Base-by-base conservation (phyloP, 2,329 filamentous ascomycete species). In the Aspergillus ochraceoroseus region DNA sequence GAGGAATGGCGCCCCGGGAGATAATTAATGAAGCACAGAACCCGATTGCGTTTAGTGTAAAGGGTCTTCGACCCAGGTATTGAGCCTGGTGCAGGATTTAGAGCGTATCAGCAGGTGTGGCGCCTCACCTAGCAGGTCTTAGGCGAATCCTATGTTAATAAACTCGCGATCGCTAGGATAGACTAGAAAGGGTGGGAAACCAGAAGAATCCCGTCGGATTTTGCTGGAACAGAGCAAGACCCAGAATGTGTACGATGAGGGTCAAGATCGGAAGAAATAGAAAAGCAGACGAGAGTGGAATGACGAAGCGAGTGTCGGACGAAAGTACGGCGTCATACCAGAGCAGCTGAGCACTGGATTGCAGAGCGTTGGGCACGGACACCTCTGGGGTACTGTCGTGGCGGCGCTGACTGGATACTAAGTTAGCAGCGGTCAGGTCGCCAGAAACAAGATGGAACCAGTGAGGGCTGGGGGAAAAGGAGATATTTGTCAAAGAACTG, bases 301-400 rank as follows among this genome's bases (percentile, higher is more conserved):
- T 36, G 22, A 15, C 32, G 30, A 7, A 20, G 7, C 22, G 22
- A 28, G 14, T 13, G 29, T 31, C 32, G 14, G 22, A 14, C 28
- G n/a, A 34, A 38, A 20, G 20, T 25, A 30, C 22, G 22, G 36
- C 32, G 30, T 19, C n/a, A n/a, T n/a, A n/a, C n/a, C n/a, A n/a
- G n/a, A 29, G 33, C 28, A 29, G 30, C 28, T 36, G 42, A 44
- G 35, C 20, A 38, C 29, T 40, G 42, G 41, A 51, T 49, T 40
- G 34, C 37, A 47, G 38, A 44, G 46, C 49, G 51, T 55, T 44
- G 53, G 49, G 53, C 51, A 53, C 51, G 41, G 49, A 54, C 41
- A 45, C 43, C 39, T 38, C 17, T 7, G 33, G 32, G 32, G 41
- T 18, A 23, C 36, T 35, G 28, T 32, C 32, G 32, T 32, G 29